These are phyloP conservation scores for Xanthoceras sorbifolium DNA, from an alignment of 345 rosid genomes.

Conservation along the genomic window DNA sequence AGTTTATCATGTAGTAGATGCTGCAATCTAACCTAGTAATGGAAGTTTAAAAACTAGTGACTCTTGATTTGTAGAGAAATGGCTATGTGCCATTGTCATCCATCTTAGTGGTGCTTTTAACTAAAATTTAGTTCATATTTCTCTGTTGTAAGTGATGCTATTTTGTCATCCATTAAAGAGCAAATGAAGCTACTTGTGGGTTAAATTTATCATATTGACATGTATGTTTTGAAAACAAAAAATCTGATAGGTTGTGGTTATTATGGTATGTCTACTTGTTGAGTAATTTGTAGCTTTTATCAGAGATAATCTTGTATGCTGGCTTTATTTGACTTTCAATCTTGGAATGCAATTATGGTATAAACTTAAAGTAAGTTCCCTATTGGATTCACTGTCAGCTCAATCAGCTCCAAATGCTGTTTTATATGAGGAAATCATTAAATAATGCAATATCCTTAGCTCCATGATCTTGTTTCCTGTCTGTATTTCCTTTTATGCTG, in stretches of 20 bases:
- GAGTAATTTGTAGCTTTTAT: not conserved
- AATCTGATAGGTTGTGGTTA: not conserved
- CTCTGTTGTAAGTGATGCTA: not conserved
- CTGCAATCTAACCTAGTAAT: constrained; percentile 23
- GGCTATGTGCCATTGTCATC: not conserved
- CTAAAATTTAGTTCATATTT: not conserved
- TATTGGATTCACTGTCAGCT: not conserved
- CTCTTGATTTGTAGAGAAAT: not conserved
- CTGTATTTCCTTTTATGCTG: not conserved
- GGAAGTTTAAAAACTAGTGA: constrained; percentile 6
- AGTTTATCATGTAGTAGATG: not conserved
- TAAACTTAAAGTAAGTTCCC: not conserved
- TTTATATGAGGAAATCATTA: not conserved
- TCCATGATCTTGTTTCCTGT: not conserved
- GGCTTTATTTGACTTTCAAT: not conserved
- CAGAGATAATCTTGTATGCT: not conserved
- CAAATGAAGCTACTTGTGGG: not conserved
- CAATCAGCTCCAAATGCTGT: not conserved
- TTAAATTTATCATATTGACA: not conserved
- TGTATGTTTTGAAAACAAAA: not conserved
- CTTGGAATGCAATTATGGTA: not conserved
- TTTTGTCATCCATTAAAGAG: not conserved
- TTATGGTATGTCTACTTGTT: not conserved
- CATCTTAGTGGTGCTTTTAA: not conserved
- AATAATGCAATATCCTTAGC: not conserved